Evolutionary conservation across 2,329 filamentous ascomycete species (phyloP).

Genomic region (Fusarium algeriense): DNA sequence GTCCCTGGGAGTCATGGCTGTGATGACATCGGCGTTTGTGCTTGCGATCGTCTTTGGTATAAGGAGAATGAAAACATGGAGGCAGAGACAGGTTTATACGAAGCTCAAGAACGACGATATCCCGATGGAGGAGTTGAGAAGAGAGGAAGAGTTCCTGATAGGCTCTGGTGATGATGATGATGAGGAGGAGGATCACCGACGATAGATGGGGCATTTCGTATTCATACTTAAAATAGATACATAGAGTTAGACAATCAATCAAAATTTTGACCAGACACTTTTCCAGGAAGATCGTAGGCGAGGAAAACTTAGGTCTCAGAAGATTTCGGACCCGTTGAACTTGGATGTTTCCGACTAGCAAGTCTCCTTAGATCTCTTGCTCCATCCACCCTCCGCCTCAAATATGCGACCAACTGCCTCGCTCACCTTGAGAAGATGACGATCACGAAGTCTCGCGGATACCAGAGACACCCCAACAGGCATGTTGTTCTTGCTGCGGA

Average conservation of each 20-base stretch:
- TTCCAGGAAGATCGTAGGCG: too few relatives aligned
- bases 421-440: conserved; percentile 57
- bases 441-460: conserved; percentile 59
- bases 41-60: conserved; percentile 27
- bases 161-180: conserved; percentile 39
- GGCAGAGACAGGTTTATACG: conserved; percentile 29
- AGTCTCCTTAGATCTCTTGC: neutral
- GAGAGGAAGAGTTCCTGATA: conserved; percentile 38
- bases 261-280: neutral
- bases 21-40: conserved; percentile 8
- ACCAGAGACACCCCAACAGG: conserved; percentile 70
- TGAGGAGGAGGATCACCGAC: neutral
- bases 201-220: neutral
- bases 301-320: neutral
- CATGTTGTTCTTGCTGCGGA: conserved; percentile 63
- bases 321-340: accelerated
- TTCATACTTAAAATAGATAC: neutral
- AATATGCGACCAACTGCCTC: conserved; percentile 53
- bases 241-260: neutral
- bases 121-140: conserved; percentile 53
- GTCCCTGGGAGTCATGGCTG: conserved; percentile 35
- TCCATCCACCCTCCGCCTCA: conserved; percentile 45
- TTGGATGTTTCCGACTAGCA: accelerated
- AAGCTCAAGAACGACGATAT: conserved; percentile 44
- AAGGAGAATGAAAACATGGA: conserved; percentile 11